Percentiles rank a stretch among this genome's conserved stretches.
These are phyloP conservation scores for Inosperma sp. DNA, from an alignment of 768 basidiomycete genomes.

Conservation along the genomic window DNA sequence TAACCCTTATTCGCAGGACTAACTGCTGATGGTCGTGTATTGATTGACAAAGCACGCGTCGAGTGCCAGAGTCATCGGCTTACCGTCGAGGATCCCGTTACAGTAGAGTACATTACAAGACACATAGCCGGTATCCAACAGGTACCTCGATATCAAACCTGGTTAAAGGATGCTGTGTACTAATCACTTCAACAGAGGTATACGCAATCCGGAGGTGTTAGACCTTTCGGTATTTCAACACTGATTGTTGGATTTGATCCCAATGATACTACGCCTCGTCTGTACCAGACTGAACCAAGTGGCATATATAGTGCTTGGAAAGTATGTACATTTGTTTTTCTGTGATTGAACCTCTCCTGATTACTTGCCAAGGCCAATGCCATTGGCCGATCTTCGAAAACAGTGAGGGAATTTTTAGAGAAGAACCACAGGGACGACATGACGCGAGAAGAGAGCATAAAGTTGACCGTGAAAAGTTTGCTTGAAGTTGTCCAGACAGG, in stretches of 20 bases:
- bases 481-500: conserved; percentile 98
- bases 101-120: conserved; percentile 96
- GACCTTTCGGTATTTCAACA: conserved; percentile 97
- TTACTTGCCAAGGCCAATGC: conserved; percentile 84
- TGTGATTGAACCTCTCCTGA: neutral
- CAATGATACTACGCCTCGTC: conserved; percentile 75
- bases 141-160: conserved; percentile 39
- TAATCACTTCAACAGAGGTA: conserved; percentile 56
- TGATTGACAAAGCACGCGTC: conserved; percentile 96
- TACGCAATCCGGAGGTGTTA: conserved; percentile 97
- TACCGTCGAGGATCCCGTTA: conserved; percentile 97
- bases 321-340: conserved; percentile 39
- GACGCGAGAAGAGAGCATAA: conserved; percentile 84
- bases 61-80: conserved; percentile 97
- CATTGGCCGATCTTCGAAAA: conserved; percentile 96
- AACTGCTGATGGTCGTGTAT: conserved; percentile 94
- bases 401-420: conserved; percentile 96
- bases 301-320: conserved; percentile 99
- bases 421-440: conserved; percentile 95
- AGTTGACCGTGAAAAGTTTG: conserved; percentile 90
- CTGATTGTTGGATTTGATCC: conserved; percentile 97
- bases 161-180: neutral
- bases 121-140: conserved; percentile 99
- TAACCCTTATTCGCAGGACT: conserved; percentile 53
- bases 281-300: conserved; percentile 97